Conservation (phyloP, 2,329 filamentous ascomycete species). For the Penicillium sclerotiorum region DNA sequence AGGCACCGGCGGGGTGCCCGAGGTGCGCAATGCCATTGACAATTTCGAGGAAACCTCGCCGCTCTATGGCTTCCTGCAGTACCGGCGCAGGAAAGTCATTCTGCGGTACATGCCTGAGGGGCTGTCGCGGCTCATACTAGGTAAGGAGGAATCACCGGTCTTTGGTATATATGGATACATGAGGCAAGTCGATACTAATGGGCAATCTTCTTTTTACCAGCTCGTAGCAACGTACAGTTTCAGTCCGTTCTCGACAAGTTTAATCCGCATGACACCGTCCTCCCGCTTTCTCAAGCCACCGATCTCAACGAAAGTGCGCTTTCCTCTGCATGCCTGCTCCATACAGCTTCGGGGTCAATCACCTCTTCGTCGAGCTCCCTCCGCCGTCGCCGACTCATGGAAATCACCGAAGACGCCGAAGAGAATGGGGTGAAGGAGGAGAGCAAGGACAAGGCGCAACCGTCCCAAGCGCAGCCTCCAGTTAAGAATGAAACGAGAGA, state of each 20-base stretch:
- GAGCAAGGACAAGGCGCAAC: constrained; percentile 53
- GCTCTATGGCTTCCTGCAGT: constrained; percentile 88
- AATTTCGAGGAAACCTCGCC: constrained; percentile 83
- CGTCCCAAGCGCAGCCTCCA: constrained; percentile 26
- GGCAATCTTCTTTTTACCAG: constrained; percentile 50
- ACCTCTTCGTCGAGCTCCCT: constrained; percentile 83
- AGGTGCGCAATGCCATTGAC: constrained; percentile 77
- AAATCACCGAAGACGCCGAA: constrained; percentile 92
- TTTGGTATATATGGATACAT: constrained; percentile 12
- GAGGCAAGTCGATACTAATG: neutral
- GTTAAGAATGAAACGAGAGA: constrained; percentile 23
- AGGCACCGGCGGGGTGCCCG: constrained; percentile 79
- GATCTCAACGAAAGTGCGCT: constrained; percentile 87
- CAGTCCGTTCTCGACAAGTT: constrained; percentile 67
- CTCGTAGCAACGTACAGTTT: constrained; percentile 75
- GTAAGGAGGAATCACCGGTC: constrained; percentile 56
- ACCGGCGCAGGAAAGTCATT: constrained; percentile 84
- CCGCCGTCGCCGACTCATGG: constrained; percentile 75
- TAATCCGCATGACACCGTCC: constrained; percentile 81
- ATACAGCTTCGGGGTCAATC: constrained; percentile 82
- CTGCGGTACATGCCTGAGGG: constrained; percentile 91
- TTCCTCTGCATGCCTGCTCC: constrained; percentile 83
- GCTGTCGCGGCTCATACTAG: constrained; percentile 88
- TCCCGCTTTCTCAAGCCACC: constrained; percentile 72
- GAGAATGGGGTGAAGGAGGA: constrained; percentile 62